Percentiles rank a stretch among this genome's conserved stretches.
Conservation (phyloP, 2,329 filamentous ascomycete species). For the Cladosporium austrohemisphaericum region DNA sequence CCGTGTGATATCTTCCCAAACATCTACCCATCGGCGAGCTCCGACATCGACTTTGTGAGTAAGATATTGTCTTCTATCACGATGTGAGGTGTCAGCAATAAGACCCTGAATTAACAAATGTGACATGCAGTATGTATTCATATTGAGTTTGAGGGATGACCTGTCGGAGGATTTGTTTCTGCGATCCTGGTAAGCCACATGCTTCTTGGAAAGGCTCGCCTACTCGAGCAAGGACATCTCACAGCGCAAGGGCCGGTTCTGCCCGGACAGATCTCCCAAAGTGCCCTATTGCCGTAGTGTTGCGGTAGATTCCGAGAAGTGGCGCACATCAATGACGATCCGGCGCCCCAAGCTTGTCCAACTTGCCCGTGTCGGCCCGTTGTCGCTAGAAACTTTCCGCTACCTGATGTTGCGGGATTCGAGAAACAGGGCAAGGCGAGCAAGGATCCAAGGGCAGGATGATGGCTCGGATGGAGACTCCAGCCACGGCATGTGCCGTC, state of each 20-base stretch:
- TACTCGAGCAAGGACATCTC: background rate
- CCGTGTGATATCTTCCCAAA: no score
- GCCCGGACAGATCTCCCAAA: constrained; percentile 8
- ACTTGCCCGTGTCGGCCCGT: constrained; percentile 12
- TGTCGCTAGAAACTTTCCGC: constrained; percentile 2
- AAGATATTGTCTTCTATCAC: no score
- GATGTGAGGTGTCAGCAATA: no score
- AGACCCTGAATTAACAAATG: no score
- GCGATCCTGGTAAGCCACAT: constrained; percentile 6
- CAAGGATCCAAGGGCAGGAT: constrained; percentile 1
- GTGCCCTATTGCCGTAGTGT: background rate
- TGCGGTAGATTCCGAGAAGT: constrained; percentile 1
- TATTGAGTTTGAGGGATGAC: background rate
- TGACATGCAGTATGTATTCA: no score
- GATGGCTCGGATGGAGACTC: background rate
- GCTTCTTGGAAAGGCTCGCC: background rate
- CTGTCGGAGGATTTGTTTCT: background rate
- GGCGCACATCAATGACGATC: constrained; percentile 7
- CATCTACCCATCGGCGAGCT: constrained; percentile 7
- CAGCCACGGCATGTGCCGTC: constrained; percentile 8
- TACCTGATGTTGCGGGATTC: background rate
- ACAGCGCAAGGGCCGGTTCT: background rate
- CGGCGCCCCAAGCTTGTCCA: background rate
- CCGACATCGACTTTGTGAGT: background rate
- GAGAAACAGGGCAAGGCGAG: background rate